Conservation (phyloP, 1,139 yeast genomes). For the Kodamaea alishanica region DNA sequence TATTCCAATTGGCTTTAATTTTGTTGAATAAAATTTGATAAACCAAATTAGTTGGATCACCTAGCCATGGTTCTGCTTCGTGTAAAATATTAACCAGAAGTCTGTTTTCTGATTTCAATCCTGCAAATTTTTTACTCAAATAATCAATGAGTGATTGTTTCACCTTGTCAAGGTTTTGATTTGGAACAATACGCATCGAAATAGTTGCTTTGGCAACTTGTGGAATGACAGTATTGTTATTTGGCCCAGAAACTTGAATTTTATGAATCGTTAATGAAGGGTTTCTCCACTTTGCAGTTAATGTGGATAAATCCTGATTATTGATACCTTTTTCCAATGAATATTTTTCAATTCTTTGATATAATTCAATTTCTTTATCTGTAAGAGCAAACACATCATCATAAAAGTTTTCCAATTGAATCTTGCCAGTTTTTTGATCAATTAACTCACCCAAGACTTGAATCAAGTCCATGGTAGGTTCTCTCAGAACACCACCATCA, state of each 20-base stretch:
- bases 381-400: constrained; percentile 58
- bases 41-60: constrained; percentile 73
- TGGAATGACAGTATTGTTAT: constrained; percentile 86
- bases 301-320: constrained; percentile 43
- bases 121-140: constrained; percentile 42
- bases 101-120: constrained; percentile 56
- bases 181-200: constrained; percentile 87
- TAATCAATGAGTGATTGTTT: constrained; percentile 48
- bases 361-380: constrained; percentile 53
- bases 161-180: constrained; percentile 63
- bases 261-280: constrained; percentile 92
- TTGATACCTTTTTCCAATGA: constrained; percentile 20
- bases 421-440: constrained; percentile 42
- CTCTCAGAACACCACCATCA: constrained; percentile 87
- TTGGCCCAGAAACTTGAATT: constrained; percentile 84
- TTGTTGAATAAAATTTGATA: constrained; percentile 63
- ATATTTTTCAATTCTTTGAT: constrained; percentile 56
- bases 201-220: constrained; percentile 71
- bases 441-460: constrained; percentile 64
- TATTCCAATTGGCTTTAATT: constrained; percentile 60
- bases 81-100: constrained; percentile 60
- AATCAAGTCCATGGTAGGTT: constrained; percentile 84
- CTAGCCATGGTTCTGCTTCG: constrained; percentile 96
- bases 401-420: constrained; percentile 67
- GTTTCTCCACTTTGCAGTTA: constrained; percentile 84